These are phyloP conservation scores for Cardamine occulta DNA, from an alignment of 345 rosid species.

Conservation along the genomic window DNA sequence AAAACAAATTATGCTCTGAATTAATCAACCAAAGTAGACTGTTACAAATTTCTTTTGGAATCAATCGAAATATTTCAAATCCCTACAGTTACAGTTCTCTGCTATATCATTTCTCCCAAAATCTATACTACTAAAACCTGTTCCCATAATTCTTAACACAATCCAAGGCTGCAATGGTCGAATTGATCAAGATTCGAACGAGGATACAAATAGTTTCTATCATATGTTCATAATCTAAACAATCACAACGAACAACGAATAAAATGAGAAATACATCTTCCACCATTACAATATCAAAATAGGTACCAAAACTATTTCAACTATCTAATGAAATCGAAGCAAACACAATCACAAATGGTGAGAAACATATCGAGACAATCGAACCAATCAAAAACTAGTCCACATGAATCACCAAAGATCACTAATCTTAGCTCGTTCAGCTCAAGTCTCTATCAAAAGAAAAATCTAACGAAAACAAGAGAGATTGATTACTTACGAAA, in stretches of 20 bases:
- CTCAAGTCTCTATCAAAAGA: background rate
- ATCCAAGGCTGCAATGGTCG: background rate
- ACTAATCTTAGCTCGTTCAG: constrained; percentile 13
- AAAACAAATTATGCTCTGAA: background rate
- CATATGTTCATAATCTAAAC: background rate
- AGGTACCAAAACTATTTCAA: background rate
- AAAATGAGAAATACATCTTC: background rate
- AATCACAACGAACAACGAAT: background rate
- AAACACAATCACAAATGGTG: background rate
- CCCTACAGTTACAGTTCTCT: background rate
- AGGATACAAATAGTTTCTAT: background rate
- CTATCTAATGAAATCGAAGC: constrained; percentile 15
- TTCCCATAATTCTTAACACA: constrained; percentile 4
- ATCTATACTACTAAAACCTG: background rate
- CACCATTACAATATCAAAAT: background rate
- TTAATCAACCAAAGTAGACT: background rate
- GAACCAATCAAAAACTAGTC: constrained; percentile 18
- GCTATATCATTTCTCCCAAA: background rate
- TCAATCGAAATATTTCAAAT: constrained; percentile 11
- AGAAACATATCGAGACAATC: constrained; percentile 30
- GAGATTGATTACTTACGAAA: constrained; percentile 26
- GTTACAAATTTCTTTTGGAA: background rate
- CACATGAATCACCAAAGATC: background rate
- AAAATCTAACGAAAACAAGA: background rate
- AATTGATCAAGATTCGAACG: background rate